A percentile compares a stretch with the other conserved stretches of the same genome.
Conservation (phyloP, 495 filamentous ascomycete species). For the Penicillium nucicola region DNA sequence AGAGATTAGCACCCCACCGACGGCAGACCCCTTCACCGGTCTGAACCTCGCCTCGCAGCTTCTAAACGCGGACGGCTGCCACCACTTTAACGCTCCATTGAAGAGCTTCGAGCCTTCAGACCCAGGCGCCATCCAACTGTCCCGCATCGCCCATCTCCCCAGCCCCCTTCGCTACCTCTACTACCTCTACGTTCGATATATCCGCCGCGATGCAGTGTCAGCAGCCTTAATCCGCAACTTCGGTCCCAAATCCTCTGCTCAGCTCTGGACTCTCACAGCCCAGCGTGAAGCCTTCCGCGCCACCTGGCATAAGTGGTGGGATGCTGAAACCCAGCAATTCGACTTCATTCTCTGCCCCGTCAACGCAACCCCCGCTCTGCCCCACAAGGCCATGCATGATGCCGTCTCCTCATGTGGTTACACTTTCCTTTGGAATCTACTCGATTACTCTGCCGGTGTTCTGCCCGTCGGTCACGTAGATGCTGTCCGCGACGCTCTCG, state of each 20-base stretch:
- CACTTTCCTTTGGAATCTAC: slow-evolving; percentile 92
- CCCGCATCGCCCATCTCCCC: slow-evolving; percentile 68
- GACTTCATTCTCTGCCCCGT: slow-evolving; percentile 84
- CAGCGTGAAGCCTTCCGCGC: slow-evolving; percentile 74
- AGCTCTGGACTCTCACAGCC: slow-evolving; percentile 79
- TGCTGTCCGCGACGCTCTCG: slow-evolving; percentile 60
- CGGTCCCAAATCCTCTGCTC: slow-evolving; percentile 63
- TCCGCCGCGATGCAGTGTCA: slow-evolving; percentile 71
- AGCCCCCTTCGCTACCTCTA: slow-evolving; percentile 78
- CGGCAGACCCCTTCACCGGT: slow-evolving; percentile 63
- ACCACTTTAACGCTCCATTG: slow-evolving; percentile 75
- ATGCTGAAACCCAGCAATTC: slow-evolving; percentile 55
- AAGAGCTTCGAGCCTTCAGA: slow-evolving; percentile 79
- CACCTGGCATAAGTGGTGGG: slow-evolving; percentile 82
- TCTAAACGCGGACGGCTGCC: slow-evolving; percentile 82
- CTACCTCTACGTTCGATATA: slow-evolving; percentile 83
- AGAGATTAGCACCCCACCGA: slow-evolving; percentile 63
- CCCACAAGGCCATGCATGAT: slow-evolving; percentile 81
- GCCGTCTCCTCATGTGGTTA: slow-evolving; percentile 90
- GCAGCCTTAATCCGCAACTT: slow-evolving; percentile 72
- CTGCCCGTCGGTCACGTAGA: slow-evolving; percentile 87
- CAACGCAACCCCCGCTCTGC: slow-evolving; percentile 87
- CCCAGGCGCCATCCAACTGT: slow-evolving; percentile 70
- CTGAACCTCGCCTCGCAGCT: slow-evolving; percentile 79
- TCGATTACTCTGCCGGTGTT: slow-evolving; percentile 86